Evolutionary conservation across 768 basidiomycete species (phyloP).

Genomic region (Vararia minispora): DNA sequence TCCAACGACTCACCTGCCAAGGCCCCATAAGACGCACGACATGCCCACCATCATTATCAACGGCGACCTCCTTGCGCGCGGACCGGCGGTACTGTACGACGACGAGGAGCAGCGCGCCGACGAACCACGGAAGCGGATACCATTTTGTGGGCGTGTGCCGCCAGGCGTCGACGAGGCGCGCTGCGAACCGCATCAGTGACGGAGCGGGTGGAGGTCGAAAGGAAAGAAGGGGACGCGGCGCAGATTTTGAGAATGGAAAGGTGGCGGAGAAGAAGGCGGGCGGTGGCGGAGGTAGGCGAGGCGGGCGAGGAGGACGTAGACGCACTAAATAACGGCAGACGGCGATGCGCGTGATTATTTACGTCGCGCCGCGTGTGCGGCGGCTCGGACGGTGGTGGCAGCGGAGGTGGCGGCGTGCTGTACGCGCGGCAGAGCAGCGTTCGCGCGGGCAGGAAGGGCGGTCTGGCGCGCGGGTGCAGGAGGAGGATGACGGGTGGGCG

Average conservation of each 20-base stretch:
- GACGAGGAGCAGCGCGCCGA: constrained; percentile 82
- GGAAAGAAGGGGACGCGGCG: neutral
- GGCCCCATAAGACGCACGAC: constrained; percentile 77
- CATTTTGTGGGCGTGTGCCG: constrained; percentile 83
- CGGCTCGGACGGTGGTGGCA: neutral
- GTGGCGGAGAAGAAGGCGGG: neutral
- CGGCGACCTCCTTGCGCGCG: constrained; percentile 51
- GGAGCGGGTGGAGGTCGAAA: constrained; percentile 3
- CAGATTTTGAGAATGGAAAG: too few relatives aligned
- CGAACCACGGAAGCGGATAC: constrained; percentile 89
- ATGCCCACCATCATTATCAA: constrained; percentile 78
- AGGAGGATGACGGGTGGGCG: too few relatives aligned
- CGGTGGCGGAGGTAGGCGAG: neutral
- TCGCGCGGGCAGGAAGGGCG: too few relatives aligned
- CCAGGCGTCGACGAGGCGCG: constrained; percentile 67
- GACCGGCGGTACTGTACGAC: constrained; percentile 57
- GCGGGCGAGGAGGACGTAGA: constrained; percentile 14
- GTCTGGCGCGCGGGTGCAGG: too few relatives aligned
- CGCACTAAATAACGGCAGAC: constrained; percentile 42
- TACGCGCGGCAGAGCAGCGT: too few relatives aligned
- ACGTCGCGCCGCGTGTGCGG: neutral
- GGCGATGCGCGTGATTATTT: constrained; percentile 1
- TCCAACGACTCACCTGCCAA: constrained; percentile 62
- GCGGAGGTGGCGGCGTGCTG: too few relatives aligned
- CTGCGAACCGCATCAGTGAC: constrained; percentile 25